Base-by-base conservation (phyloP, 164 flowering plant species). In the Vitis amurensis region DNA sequence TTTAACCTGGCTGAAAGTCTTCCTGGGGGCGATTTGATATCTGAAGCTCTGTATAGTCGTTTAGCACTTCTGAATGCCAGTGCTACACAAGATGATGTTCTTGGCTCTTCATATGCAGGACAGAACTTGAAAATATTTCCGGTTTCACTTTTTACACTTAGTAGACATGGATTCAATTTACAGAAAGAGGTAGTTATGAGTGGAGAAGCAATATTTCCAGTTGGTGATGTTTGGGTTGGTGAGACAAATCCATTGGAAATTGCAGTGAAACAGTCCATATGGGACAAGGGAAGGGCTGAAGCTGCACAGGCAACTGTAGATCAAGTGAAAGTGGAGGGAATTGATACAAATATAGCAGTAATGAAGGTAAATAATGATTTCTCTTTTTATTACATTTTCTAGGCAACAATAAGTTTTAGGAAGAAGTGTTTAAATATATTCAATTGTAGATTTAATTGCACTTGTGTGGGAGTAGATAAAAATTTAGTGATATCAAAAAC, bases 281-380 rank as follows among this genome's bases (percentile, higher is more conserved):
- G 65, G 52, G 80, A 87, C 70, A 79, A 82, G 11, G 87, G 88
- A 50, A 88, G 74, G 74, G 94, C 88, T 67, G 93, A 84, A 84
- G 93, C 90, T 71, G 98, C 98, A 66, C 92, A 91, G 73, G 96
- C 88, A 64, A 85, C 97, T 69, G 90, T 91, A 15, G 85, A 89
- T 71, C 87, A 87, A 84, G 97, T 92, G 70, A 94, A 89, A 79
- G 92, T 94, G 68, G 97, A 94, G 69, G 97, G 97, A 2, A 84
- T 94, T 64, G 97, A 92, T 75, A 86, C 93, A 66, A 94, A 94
- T 77, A 17, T 89, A 31, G 98, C 94, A 11, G 88, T 92, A 31
- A 87, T 92, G 94, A 90, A 85, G 98, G 98, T 94, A 62, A 51
- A 37, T 19, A 60, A 14, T 37, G 59, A 59, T 23, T 9, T 52